Evolutionary conservation across 2,329 filamentous ascomycete species (phyloP), one percentile per base, ranked within the genome.

Genomic region (Cladosporium sp.): DNA sequence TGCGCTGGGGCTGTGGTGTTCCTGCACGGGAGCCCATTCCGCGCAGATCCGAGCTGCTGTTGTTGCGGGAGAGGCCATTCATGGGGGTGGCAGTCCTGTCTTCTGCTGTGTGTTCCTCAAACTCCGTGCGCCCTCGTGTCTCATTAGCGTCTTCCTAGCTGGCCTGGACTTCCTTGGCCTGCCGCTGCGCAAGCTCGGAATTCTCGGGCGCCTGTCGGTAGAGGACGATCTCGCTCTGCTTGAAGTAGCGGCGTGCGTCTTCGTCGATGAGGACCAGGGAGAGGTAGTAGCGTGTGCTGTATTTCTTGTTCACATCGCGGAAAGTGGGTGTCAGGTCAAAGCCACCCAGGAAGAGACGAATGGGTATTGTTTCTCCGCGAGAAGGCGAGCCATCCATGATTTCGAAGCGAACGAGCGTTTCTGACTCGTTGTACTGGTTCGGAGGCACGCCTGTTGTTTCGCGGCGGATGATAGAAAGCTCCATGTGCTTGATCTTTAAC

Each of bases 351-450:
- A 98, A 98, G 49, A 98, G 78, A 61, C 93, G 82, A 65, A 98
- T 98, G 18, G 93, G 93, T 55, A 98, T 98, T 2, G 93, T 97
- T 71, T 88, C 85, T 63, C 85, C 90, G 75, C 93, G 80, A 47
- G 91, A 96, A 29, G 93, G 93, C n/a, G 92, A 97, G 53, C 93
- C 93, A 68, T 98, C 93, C 93, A 98, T 98, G 66, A 98, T 98
- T 85, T 98, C 93, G 62, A 98, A 98, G 57, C 94, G 83, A 51
- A 98, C 93, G 61, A 98, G 74, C 2, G 93, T 98, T 73, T 98
- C 93, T 72, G 91, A 97, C 76, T 98, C 94, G 68, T 98, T 98
- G 74, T 98, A 98, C 71, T 98, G 94, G 68, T 98, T 98, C 6
- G 93, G 93, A 18, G 93, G 89, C 4, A 90, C 89, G 49, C 94